Percentiles rank a stretch among this genome's conserved stretches.
phyloP scores from a whole-genome alignment of 257 asterid genomes.

The Hygrophila difformis region DNA sequence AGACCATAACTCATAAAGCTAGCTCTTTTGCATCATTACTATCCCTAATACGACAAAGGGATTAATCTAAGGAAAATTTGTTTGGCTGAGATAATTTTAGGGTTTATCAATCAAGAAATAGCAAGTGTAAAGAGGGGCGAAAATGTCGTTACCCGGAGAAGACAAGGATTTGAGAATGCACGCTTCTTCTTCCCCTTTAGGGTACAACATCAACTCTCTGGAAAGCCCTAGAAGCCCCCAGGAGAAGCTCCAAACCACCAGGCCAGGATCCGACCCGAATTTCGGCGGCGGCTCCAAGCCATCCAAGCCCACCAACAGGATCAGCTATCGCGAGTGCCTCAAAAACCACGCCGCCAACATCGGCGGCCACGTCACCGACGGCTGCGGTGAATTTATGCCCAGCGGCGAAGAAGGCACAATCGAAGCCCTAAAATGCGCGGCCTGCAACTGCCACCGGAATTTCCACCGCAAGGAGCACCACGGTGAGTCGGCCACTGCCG shows the following conservation, averaged over 20 bases:
- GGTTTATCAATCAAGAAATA: constrained; percentile 15
- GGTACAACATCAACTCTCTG: constrained; percentile 21
- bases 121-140: background rate
- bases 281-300: constrained; percentile 35
- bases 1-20: background rate
- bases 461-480: constrained; percentile 67
- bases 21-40: background rate
- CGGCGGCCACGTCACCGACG: constrained; percentile 90
- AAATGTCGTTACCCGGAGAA: constrained; percentile 42
- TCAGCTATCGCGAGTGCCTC: constrained; percentile 64
- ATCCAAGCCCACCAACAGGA: constrained; percentile 5
- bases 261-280: constrained; percentile 26
- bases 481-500: constrained; percentile 6
- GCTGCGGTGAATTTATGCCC: constrained; percentile 98
- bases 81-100: constrained; percentile 13
- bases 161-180: constrained; percentile 35
- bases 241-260: too few species aligned
- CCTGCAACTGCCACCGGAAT: constrained; percentile 81
- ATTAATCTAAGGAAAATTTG: background rate
- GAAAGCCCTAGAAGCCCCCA: constrained; percentile 18
- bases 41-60: background rate
- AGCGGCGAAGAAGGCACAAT: constrained; percentile 79
- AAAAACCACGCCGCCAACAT: constrained; percentile 87
- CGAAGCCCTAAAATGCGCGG: constrained; percentile 85
- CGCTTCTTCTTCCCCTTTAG: constrained; percentile 13